Evolutionary conservation across 164 flowering plant species (phyloP).

Genomic region (Magnolia sinica): DNA sequence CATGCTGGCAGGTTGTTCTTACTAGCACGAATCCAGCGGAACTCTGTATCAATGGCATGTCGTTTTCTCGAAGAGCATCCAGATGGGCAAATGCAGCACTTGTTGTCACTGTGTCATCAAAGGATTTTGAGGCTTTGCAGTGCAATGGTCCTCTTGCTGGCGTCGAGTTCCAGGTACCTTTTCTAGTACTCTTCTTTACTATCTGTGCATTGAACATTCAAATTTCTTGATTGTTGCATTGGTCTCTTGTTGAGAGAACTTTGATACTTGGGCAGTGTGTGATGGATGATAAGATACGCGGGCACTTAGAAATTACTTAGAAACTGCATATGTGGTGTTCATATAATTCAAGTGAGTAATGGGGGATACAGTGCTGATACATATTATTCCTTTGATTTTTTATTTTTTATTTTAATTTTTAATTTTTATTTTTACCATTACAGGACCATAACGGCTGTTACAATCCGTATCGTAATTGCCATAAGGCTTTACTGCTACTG

Average conservation of each 20-base stretch:
- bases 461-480: no score
- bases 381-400: no score
- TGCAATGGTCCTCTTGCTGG: constrained; percentile 89
- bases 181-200: constrained; percentile 1
- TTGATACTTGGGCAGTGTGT: no score
- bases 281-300: no score
- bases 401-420: no score
- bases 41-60: constrained; percentile 98
- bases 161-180: constrained; percentile 79
- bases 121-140: constrained; percentile 61
- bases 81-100: constrained; percentile 99
- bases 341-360: no score
- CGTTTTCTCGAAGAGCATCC: constrained; percentile 91
- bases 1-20: constrained; percentile 79
- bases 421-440: no score
- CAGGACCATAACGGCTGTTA: no score
- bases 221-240: not conserved
- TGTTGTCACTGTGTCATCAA: constrained; percentile 71
- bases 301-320: no score
- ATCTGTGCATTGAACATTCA: not conserved
- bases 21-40: constrained; percentile 90
- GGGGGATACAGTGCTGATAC: no score
- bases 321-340: no score
- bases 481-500: no score
- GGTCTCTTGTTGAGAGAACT: not conserved